Evolutionary conservation across 768 basidiomycete species (phyloP).

Genomic region (Goffeauzyma gilvescens): DNA sequence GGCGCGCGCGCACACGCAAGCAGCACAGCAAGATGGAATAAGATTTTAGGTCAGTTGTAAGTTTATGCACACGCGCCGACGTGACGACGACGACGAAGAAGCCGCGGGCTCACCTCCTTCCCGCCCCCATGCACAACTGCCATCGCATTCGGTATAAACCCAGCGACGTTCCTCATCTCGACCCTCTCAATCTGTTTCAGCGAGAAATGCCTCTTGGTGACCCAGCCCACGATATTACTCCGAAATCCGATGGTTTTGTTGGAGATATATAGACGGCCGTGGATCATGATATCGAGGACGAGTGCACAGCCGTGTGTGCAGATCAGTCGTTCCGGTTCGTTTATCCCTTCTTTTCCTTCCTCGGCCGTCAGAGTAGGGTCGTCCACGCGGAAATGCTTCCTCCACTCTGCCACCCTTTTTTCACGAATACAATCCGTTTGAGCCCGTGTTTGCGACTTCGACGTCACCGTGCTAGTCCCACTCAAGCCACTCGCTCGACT

Average conservation of each 20-base stretch:
- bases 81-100: too few species aligned
- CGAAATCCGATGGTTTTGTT: constrained; percentile 10
- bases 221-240: constrained; percentile 16
- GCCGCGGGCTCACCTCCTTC: too few species aligned
- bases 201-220: constrained; percentile 14
- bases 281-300: constrained; percentile 16
- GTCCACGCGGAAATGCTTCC: constrained; percentile 9
- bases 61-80: too few species aligned
- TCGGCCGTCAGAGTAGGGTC: too few species aligned
- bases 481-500: too few species aligned
- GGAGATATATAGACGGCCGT: constrained; percentile 16
- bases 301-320: constrained; percentile 15
- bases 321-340: neutral
- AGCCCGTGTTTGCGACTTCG: too few species aligned
- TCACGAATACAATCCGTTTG: constrained; percentile 6
- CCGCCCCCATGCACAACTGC: constrained; percentile 8
- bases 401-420: constrained; percentile 18
- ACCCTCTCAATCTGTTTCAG: constrained; percentile 7
- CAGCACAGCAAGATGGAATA: too few species aligned
- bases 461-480: too few species aligned
- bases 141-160: constrained; percentile 18
- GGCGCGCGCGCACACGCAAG: too few species aligned
- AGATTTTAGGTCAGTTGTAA: too few species aligned
- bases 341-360: constrained; percentile 1
- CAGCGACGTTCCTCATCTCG: constrained; percentile 14